Evolutionary conservation across 2,329 filamentous ascomycete species (phyloP).

Genomic region (Aspergillus sp.): DNA sequence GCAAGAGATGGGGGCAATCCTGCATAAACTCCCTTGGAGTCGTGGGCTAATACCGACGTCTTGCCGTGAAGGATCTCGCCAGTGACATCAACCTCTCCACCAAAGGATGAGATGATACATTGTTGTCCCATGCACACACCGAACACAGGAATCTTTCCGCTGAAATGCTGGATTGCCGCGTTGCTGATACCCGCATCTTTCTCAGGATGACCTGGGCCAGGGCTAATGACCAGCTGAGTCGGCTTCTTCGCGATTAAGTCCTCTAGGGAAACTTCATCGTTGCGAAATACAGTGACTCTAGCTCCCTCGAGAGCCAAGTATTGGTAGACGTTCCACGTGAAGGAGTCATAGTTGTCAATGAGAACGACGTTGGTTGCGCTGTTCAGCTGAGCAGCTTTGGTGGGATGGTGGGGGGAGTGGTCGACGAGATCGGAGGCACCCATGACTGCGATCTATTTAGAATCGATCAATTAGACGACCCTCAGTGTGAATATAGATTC

Average conservation of each 20-base stretch:
- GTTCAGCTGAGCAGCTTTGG: constrained; percentile 61
- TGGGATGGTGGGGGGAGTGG: constrained; percentile 73
- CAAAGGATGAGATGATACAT: constrained; percentile 92
- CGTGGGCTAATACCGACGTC: constrained; percentile 83
- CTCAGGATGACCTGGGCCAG: constrained; percentile 84
- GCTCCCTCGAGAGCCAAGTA: constrained; percentile 96
- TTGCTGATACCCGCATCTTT: constrained; percentile 91
- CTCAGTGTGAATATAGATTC: not conserved
- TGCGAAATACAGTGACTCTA: constrained; percentile 78
- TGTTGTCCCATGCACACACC: constrained; percentile 99
- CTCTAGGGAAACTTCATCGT: constrained; percentile 81
- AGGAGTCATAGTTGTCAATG: constrained; percentile 99
- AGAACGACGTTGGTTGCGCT: constrained; percentile 85
- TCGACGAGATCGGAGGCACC: constrained; percentile 51
- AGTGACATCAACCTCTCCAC: constrained; percentile 81
- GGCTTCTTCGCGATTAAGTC: constrained; percentile 76
- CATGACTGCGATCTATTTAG: constrained; percentile 19
- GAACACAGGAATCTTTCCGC: constrained; percentile 87
- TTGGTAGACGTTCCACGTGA: constrained; percentile 99
- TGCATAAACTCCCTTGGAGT: constrained; percentile 82
- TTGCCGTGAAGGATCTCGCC: constrained; percentile 97
- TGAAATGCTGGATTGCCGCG: constrained; percentile 82
- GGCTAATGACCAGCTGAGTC: constrained; percentile 89
- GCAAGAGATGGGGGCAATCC: constrained; percentile 71
- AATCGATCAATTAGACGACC: not conserved